These are phyloP conservation scores for Apiospora pterosperma DNA, from an alignment of 2,329 filamentous ascomycete species.

Conservation along the genomic window DNA sequence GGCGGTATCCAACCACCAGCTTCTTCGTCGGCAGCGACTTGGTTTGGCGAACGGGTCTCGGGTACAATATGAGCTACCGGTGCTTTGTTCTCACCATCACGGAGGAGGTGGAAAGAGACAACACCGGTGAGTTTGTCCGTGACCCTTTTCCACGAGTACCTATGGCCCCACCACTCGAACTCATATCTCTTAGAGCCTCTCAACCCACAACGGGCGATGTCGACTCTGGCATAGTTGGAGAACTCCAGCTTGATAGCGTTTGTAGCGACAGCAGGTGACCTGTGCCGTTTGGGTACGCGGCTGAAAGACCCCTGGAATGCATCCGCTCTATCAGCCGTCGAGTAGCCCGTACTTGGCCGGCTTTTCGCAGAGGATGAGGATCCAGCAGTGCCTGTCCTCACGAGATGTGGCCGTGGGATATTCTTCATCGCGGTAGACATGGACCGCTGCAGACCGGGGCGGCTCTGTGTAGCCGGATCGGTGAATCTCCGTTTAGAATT, in stretches of 20 bases:
- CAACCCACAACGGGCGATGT: slow-evolving; percentile 67
- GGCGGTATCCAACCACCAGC: slow-evolving; percentile 89
- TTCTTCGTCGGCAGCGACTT: slow-evolving; percentile 67
- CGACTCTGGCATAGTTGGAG: slow-evolving; percentile 93
- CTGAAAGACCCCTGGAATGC: slow-evolving; percentile 25
- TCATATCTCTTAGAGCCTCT: slow-evolving; percentile 74
- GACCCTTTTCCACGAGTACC: slow-evolving; percentile 79
- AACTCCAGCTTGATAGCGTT: slow-evolving; percentile 90
- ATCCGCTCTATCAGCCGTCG: slow-evolving; percentile 24
- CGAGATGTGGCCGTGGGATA: slow-evolving; percentile 34
- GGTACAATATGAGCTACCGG: slow-evolving; percentile 83
- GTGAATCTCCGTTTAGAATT: slow-evolving; percentile 71
- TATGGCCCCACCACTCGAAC: slow-evolving; percentile 89
- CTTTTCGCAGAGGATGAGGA: slow-evolving; percentile 24
- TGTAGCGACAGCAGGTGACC: slow-evolving; percentile 50
- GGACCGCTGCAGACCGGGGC: slow-evolving; percentile 42
- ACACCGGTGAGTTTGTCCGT: slow-evolving; percentile 64
- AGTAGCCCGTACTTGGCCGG: slow-evolving; percentile 33
- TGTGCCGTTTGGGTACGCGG: slow-evolving; percentile 14
- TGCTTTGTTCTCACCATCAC: slow-evolving; percentile 55
- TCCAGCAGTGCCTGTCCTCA: slow-evolving; percentile 32
- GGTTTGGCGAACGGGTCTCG: slow-evolving; percentile 67
- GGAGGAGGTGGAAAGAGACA: slow-evolving; percentile 77
- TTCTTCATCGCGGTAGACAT: slow-evolving; percentile 48
- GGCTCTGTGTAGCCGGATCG: slow-evolving; percentile 39